Evolutionary conservation across 169 alveolate species (phyloP).

Genomic region (Cardiosporidium cionae): DNA sequence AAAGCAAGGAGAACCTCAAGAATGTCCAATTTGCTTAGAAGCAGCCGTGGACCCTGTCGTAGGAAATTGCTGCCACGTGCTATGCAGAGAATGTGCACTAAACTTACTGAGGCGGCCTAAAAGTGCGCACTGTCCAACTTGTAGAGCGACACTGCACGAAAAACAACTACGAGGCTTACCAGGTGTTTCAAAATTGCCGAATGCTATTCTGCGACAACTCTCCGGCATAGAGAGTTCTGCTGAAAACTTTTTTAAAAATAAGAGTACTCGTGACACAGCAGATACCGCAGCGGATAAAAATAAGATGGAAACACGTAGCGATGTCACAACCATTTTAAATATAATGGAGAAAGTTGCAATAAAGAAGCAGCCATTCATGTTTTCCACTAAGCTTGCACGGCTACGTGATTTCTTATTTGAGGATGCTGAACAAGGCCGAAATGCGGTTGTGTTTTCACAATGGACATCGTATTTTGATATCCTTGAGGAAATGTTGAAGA

Average conservation of each 20-base stretch:
- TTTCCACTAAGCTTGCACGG: conserved; percentile 20
- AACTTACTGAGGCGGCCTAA: conserved; percentile 8
- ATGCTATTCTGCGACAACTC: conserved; percentile 2
- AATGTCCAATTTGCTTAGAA: conserved; percentile 56
- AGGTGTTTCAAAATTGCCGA: background rate
- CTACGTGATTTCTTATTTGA: conserved; percentile 16
- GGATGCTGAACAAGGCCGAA: conserved; percentile 22
- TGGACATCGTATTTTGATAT: conserved; percentile 62
- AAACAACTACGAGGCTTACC: conserved; percentile 43
- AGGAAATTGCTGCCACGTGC: conserved; percentile 51
- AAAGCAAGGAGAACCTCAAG: conserved; percentile 26
- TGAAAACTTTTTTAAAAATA: no score
- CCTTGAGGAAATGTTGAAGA: conserved; percentile 43
- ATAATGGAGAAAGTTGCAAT: background rate
- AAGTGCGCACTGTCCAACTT: conserved; percentile 44
- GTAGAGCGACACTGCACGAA: conserved; percentile 34
- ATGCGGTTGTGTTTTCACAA: conserved; percentile 57
- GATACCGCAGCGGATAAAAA: background rate
- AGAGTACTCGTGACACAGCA: background rate
- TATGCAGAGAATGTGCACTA: conserved; percentile 42
- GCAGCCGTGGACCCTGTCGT: conserved; percentile 44
- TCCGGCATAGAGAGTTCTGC: conserved; percentile 6
- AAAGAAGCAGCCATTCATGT: conserved; percentile 12
- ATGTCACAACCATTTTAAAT: background rate
- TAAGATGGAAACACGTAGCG: background rate